A percentile compares a stretch with the other conserved stretches of the same genome.
Conservation (phyloP, 2,329 filamentous ascomycete genomes). For the Macrophomina pseudophaseolina region DNA sequence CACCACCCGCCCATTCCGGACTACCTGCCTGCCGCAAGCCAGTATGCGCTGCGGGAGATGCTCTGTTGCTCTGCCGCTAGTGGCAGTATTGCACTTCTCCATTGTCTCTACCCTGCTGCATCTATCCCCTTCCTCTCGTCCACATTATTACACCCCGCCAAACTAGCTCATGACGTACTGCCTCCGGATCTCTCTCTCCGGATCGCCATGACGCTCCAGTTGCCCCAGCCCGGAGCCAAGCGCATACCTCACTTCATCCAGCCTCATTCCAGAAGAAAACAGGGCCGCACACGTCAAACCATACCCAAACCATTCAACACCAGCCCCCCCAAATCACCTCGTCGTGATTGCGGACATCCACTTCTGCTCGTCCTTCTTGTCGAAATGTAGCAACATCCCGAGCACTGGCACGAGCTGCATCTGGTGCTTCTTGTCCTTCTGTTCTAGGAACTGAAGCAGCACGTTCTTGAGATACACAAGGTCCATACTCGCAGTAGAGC, state of each 20-base stretch:
- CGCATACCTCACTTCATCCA: neutral
- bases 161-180: neutral
- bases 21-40: neutral
- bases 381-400: constrained; percentile 76
- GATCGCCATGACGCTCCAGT: neutral
- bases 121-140: neutral
- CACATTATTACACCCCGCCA: neutral
- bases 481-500: constrained; percentile 49
- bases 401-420: constrained; percentile 78
- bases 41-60: neutral
- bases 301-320: neutral
- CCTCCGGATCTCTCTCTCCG: neutral
- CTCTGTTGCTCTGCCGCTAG: neutral
- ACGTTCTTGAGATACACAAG: constrained; percentile 81
- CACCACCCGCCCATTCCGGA: neutral
- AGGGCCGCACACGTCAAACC: neutral
- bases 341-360: constrained; percentile 75
- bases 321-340: neutral
- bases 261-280: neutral
- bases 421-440: constrained; percentile 77
- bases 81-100: neutral
- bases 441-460: constrained; percentile 79
- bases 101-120: neutral
- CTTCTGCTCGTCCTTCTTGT: constrained; percentile 81
- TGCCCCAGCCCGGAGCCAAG: neutral